phyloP scores from a whole-genome alignment of 2,329 filamentous ascomycete genomes.

The Pyrenochaeta sp. region DNA sequence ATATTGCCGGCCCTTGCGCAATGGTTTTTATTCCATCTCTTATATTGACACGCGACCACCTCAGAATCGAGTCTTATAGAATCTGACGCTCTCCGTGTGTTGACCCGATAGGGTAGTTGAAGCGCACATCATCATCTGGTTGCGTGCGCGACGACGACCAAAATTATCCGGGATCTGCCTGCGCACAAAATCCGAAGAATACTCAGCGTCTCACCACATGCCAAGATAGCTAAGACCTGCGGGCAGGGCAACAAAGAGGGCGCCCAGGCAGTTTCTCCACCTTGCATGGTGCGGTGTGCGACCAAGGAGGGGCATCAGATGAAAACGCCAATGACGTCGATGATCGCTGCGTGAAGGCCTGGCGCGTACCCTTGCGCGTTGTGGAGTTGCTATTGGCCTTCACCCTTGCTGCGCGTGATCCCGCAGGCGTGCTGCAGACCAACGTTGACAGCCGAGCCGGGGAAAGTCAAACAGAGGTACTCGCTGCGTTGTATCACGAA shows the following conservation, averaged over 20 bases:
- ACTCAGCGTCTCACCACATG: neutral
- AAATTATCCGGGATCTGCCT: neutral
- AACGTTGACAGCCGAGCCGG: constrained; percentile 5
- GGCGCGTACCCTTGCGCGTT: neutral
- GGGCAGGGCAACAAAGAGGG: neutral
- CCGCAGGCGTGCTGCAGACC: constrained; percentile 3
- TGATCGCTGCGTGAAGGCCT: constrained; percentile 2
- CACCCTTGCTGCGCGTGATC: constrained; percentile 7
- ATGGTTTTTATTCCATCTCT: neutral
- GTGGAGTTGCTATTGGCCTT: constrained; percentile 6
- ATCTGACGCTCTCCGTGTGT: neutral
- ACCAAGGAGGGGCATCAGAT: neutral
- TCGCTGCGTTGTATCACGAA: constrained; percentile 10
- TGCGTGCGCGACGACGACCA: neutral
- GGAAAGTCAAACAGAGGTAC: neutral
- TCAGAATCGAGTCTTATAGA: neutral
- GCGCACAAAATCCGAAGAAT: neutral
- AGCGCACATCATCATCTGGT: neutral
- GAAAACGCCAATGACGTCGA: constrained; percentile 6
- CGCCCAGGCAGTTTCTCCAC: constrained; percentile 8
- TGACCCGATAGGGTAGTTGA: neutral
- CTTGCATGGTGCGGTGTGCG: neutral
- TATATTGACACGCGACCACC: neutral
- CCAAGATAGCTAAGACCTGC: neutral
- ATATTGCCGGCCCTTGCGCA: neutral